Base-by-base conservation (phyloP, 345 rosid genomes). In the Tarenaya hassleriana region DNA sequence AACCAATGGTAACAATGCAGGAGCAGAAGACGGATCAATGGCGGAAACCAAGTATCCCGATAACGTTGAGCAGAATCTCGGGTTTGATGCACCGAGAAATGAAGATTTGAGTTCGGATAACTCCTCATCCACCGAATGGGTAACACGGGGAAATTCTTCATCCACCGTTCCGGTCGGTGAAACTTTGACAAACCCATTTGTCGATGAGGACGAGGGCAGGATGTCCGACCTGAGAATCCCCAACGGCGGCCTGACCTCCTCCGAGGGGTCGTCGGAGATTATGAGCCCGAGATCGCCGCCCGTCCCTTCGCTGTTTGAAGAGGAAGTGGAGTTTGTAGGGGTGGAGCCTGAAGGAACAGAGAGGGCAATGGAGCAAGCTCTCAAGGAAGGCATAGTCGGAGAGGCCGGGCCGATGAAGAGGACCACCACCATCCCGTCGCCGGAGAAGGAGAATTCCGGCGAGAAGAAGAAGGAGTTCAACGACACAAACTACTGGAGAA, bases 301-400 rank as follows among this genome's bases (percentile, higher is more conserved):
- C 2, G 73, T 77, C n/a, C 90, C 84, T 13, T 83, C 86, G 4
- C 63, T 88, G 73, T 88, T 84, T 21, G 86, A 76, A 58, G 95
- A 85, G 66, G 98, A 92, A 51, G 88, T 92, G 16, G 97, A 92
- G 66, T 92, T 88, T 57, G 95, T 88, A 7, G 98, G 98, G 0
- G 88, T 88, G 42, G 97, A 88, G 64, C 52, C 75, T 40, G 94
- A 85, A 81, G 96, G 95, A 18, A 79, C 91, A 0, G 94, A 88
- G 67, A 88, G 75, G 72, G 97, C 96, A 45, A 92, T 85, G 97
- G 98, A 88, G n/a, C 95, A 81, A 62, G 95, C 97, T 50, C 84
- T 83, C 11, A 92, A 87, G 61, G 90, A 92, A 69, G 97, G 95
- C 41, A 92, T 88, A 67, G 96, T 88, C 4, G 96, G 94, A 41